Conservation (phyloP, 495 filamentous ascomycete species). For the Cenococcum geophilum region DNA sequence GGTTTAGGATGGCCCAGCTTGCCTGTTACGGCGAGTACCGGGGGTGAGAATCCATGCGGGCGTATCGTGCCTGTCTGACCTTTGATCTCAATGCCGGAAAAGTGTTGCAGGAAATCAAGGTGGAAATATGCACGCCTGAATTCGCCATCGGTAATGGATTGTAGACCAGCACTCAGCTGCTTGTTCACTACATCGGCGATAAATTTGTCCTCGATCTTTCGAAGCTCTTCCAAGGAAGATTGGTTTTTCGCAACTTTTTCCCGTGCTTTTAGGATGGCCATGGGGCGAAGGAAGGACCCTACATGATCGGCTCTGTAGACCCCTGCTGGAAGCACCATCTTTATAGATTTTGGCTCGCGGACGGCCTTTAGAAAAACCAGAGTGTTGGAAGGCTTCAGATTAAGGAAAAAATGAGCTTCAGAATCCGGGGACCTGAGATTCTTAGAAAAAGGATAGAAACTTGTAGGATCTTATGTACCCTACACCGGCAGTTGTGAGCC, state of each 20-base stretch:
- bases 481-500: conserved; percentile 24
- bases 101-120: conserved; percentile 31
- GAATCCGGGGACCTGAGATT: background rate
- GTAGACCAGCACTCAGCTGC: conserved; percentile 27
- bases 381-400: background rate
- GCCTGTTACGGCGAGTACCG: conserved; percentile 26
- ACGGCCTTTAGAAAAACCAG: background rate
- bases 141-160: conserved; percentile 33
- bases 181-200: conserved; percentile 25
- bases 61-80: conserved; percentile 25
- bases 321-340: conserved; percentile 28
- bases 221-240: conserved; percentile 19
- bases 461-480: conserved; percentile 11
- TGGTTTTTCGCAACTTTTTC: conserved; percentile 18
- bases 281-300: conserved; percentile 33
- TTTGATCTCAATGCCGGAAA: conserved; percentile 26
- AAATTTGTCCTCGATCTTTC: conserved; percentile 25
- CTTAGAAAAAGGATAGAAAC: conserved; percentile 10
- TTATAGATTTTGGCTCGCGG: background rate
- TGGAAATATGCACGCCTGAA: conserved; percentile 34
- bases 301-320: conserved; percentile 35
- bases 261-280: conserved; percentile 25
- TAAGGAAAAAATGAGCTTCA: background rate
- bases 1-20: conserved; percentile 30
- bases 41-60: conserved; percentile 29